phyloP scores from a whole-genome alignment of 106 monocot species.

The Acorus gramineus region DNA sequence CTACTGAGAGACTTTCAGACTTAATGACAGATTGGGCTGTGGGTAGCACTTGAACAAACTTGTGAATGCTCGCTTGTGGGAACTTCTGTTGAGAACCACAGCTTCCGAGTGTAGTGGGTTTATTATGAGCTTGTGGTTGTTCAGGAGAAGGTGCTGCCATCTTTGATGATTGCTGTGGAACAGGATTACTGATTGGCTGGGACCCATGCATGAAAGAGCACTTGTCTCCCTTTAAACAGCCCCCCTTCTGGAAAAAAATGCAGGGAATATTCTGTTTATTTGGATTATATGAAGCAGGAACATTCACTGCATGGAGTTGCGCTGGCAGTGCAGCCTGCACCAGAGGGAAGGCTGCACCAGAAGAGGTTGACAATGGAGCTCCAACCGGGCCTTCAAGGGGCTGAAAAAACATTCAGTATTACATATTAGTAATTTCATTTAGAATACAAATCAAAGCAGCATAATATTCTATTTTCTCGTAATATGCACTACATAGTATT shows the following conservation, averaged over 20 bases:
- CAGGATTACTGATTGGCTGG: slow-evolving; percentile 14
- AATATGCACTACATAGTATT: no score
- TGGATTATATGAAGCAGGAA: slow-evolving; percentile 11
- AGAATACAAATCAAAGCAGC: no score
- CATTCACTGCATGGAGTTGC: slow-evolving; percentile 11
- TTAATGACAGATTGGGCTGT: slow-evolving; percentile 3
- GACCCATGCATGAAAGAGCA: slow-evolving; percentile 41
- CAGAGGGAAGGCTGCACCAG: slow-evolving; percentile 12
- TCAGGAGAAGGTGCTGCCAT: slow-evolving; percentile 12
- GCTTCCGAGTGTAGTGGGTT: slow-evolving; percentile 15
- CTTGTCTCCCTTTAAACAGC: slow-evolving; percentile 54
- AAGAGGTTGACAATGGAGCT: slow-evolving; percentile 9
- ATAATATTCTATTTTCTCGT: no score
- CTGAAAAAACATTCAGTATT: slow-evolving; percentile 24
- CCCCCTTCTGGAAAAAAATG: slow-evolving; percentile 57
- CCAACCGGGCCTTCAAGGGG: slow-evolving; percentile 54
- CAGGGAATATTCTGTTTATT: slow-evolving; percentile 47
- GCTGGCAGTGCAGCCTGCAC: not conserved
- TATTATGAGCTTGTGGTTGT: slow-evolving; percentile 9
- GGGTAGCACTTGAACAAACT: not conserved
- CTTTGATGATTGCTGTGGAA: slow-evolving; percentile 18
- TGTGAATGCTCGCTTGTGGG: slow-evolving; percentile 5
- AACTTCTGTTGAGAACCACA: slow-evolving; percentile 15
- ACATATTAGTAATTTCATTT: no score
- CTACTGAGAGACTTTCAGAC: slow-evolving; percentile 3